Evolutionary conservation across 768 basidiomycete genomes (phyloP).

Genomic region (Trametes cubensis): DNA sequence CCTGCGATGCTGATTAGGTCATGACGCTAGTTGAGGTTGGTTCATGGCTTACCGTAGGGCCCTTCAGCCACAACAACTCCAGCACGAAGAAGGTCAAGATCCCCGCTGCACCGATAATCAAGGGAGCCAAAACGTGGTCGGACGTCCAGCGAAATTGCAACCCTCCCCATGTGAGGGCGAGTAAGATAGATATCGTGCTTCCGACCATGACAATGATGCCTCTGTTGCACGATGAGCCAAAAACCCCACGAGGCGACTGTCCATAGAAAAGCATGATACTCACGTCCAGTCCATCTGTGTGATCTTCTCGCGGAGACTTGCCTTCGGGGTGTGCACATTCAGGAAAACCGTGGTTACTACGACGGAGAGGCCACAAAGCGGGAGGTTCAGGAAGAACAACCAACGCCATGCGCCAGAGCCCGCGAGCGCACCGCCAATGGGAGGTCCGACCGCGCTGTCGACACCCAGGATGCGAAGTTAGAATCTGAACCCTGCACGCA

Average conservation of each 20-base stretch:
- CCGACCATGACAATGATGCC: constrained; percentile 29
- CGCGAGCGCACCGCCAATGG: constrained; percentile 32
- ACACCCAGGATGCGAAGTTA: background rate
- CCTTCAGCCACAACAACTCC: constrained; percentile 31
- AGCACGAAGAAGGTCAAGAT: constrained; percentile 36
- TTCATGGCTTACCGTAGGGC: constrained; percentile 27
- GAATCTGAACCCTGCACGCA: background rate
- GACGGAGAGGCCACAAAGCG: constrained; percentile 19
- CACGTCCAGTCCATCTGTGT: constrained; percentile 41
- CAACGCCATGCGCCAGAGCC: constrained; percentile 8
- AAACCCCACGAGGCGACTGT: constrained; percentile 30
- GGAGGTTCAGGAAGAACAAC: constrained; percentile 21
- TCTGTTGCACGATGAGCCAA: constrained; percentile 22
- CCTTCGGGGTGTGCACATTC: constrained; percentile 28
- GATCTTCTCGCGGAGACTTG: constrained; percentile 33
- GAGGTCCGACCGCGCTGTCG: constrained; percentile 32
- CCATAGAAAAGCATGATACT: constrained; percentile 13
- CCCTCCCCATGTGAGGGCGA: constrained; percentile 39
- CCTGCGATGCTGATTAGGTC: background rate
- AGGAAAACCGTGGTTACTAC: constrained; percentile 4
- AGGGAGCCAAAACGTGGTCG: constrained; percentile 37
- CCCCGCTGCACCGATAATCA: constrained; percentile 39
- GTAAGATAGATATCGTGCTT: constrained; percentile 15
- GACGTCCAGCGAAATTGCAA: constrained; percentile 39
- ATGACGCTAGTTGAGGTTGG: too few species aligned